Evolutionary conservation across 2,329 filamentous ascomycete genomes (phyloP), one percentile per base, ranked within the genome.

Genomic region (Diaporthe ampelina): DNA sequence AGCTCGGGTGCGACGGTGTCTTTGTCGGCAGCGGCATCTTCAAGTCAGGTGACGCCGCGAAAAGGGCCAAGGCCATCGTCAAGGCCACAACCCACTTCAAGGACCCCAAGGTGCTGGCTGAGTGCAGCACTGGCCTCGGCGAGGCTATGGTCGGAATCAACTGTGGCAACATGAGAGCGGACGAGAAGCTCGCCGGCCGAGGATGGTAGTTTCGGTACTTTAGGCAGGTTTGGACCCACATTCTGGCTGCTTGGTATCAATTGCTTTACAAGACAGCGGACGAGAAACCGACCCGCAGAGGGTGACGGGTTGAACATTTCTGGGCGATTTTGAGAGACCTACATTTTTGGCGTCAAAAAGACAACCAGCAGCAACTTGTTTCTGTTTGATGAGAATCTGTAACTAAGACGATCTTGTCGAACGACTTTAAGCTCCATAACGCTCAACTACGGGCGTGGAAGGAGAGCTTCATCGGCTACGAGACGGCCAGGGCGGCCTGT

Each of bases 121-220:
- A 97, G 85, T 94, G 95, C 74, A 96, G 94, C 85, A 91, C 93
- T 81, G 95, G 95, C 73, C 86, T 98, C 37, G 97, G 97, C n/a
- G 95, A 98, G 89, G 95, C 97, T 50, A 99, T 98, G 95, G 95
- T 98, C 15, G 97, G 97, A 35, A 95, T 98, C 81, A 98, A 96
- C 85, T 94, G 94, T 77, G 90, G 91, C 76, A 90, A 88, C 78
- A 93, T 98, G 93, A 88, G 88, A 76, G 90, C 94, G 71, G 89
- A 89, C 74, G 93, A 98, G 84, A 97, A 94, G 90, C 86, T 98
- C 84, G 94, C 95, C 40, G 92, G 91, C 75, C 88, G 96, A 75
- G 96, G 96, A 13, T 98, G 95, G 94, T 98, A 90, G 11, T 26
- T 50, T 11, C 21, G 21, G 8, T 21, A 50, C 19, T 24, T n/a